A percentile compares a stretch with the other conserved stretches of the same genome.
phyloP scores from a whole-genome alignment of 306 rosid species.

The Acacia confusa region DNA sequence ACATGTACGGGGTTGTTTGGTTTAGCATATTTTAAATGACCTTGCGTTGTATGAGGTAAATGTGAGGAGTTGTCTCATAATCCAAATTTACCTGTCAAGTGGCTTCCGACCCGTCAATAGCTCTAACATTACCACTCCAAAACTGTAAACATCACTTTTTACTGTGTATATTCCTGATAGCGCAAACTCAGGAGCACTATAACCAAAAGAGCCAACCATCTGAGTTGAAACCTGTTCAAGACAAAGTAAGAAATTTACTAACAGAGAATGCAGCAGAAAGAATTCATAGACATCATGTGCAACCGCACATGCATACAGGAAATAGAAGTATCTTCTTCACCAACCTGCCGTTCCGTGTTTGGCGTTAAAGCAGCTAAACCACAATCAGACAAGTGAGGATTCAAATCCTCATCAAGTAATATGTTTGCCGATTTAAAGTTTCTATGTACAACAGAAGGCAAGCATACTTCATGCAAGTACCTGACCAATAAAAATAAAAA shows the following conservation, averaged over 20 bases:
- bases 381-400: constrained; percentile 89
- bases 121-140: constrained; percentile 97
- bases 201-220: constrained; percentile 97
- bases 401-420: constrained; percentile 89
- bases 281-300: neutral
- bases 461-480: constrained; percentile 98
- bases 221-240: constrained; percentile 81
- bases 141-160: constrained; percentile 98
- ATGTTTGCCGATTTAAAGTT: constrained; percentile 96
- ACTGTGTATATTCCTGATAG: constrained; percentile 92
- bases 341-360: constrained; percentile 84
- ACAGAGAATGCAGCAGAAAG: neutral
- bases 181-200: constrained; percentile 96
- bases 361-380: constrained; percentile 89
- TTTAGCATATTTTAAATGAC: too few relatives aligned
- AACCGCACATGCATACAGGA: constrained; percentile 20
- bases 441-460: constrained; percentile 95
- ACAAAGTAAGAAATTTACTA: constrained; percentile 27
- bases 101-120: constrained; percentile 96
- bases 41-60: too few relatives aligned
- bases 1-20: neutral
- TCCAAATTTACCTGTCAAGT: constrained; percentile 68
- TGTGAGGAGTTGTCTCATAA: too few relatives aligned
- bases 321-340: constrained; percentile 13
- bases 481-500: constrained; percentile 46